These are phyloP conservation scores for Arachnomyces sp. DNA, from an alignment of 2,329 filamentous ascomycete species.

Conservation along the genomic window DNA sequence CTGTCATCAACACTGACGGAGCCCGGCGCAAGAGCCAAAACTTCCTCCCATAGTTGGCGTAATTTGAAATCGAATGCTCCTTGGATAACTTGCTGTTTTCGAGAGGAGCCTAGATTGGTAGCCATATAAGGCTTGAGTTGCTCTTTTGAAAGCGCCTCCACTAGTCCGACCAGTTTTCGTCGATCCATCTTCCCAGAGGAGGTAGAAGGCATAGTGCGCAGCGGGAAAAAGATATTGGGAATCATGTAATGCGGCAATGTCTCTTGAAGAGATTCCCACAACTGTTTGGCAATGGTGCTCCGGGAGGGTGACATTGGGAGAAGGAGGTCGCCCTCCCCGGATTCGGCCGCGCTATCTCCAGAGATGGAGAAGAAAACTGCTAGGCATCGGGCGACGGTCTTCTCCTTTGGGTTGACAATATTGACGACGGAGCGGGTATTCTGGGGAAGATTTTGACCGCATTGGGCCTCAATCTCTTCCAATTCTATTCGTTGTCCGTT, in stretches of 20 bases:
- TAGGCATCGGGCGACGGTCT: no score
- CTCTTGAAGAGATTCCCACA: constrained; percentile 7
- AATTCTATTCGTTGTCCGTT: constrained; percentile 24
- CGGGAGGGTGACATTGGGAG: constrained; percentile 10
- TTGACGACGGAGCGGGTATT: no score
- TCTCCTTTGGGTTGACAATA: no score
- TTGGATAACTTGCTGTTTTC: no score
- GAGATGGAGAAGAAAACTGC: no score
- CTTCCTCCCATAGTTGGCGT: constrained; percentile 10
- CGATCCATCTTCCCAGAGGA: constrained; percentile 29
- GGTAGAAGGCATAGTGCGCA: constrained; percentile 26
- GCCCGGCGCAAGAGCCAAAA: constrained; percentile 6
- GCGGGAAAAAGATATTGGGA: constrained; percentile 24
- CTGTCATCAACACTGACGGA: constrained; percentile 11
- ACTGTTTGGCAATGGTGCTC: constrained; percentile 8
- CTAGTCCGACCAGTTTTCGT: constrained; percentile 18
- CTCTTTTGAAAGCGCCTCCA: background rate
- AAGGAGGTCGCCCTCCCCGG: constrained; percentile 8
- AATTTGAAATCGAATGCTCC: constrained; percentile 2
- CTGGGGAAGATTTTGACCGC: constrained; percentile 1
- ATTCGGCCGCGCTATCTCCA: constrained; percentile 3
- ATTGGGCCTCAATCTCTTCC: constrained; percentile 21
- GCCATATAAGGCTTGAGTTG: no score
- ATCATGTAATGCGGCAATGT: constrained; percentile 17
- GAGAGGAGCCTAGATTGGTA: no score